phyloP scores from a whole-genome alignment of 768 basidiomycete genomes.

The Postia placenta region DNA sequence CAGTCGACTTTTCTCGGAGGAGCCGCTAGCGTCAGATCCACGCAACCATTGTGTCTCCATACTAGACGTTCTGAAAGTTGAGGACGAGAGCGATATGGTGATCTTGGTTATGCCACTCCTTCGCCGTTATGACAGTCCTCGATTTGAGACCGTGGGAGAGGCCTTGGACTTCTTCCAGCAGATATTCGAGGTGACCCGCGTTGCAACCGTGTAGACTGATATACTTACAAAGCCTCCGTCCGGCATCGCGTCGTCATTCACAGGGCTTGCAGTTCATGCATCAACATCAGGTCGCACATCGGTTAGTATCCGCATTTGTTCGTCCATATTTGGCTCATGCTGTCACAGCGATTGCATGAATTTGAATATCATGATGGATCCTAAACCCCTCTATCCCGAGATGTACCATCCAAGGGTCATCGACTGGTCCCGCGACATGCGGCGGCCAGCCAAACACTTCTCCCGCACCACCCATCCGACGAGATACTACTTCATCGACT shows the following conservation, averaged over 20 bases:
- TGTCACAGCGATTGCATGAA: slow-evolving; percentile 8
- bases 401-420: slow-evolving; percentile 9
- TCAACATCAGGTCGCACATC: slow-evolving; percentile 27
- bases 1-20: slow-evolving; percentile 4
- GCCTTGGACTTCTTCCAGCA: slow-evolving; percentile 28
- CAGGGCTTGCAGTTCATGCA: slow-evolving; percentile 33
- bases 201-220: neutral
- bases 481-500: slow-evolving; percentile 32
- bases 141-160: slow-evolving; percentile 30
- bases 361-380: slow-evolving; percentile 16
- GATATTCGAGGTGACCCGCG: slow-evolving; percentile 25
- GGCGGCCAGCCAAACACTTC: slow-evolving; percentile 16
- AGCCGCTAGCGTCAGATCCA: slow-evolving; percentile 6
- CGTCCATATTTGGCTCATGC: neutral
- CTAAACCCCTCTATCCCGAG: slow-evolving; percentile 3
- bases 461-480: slow-evolving; percentile 25
- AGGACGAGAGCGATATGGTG: slow-evolving; percentile 2
- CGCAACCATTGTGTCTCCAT: slow-evolving; percentile 21
- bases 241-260: neutral
- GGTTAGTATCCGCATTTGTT: slow-evolving; percentile 15
- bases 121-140: slow-evolving; percentile 20
- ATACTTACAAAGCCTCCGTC: too few species aligned
- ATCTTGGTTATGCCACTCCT: slow-evolving; percentile 29
- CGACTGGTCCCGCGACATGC: slow-evolving; percentile 19
- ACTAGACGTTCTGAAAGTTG: slow-evolving; percentile 15